Evolutionary conservation across 108 stramenopile genomes (phyloP).

Genomic region (Stephanodiscus triporus): DNA sequence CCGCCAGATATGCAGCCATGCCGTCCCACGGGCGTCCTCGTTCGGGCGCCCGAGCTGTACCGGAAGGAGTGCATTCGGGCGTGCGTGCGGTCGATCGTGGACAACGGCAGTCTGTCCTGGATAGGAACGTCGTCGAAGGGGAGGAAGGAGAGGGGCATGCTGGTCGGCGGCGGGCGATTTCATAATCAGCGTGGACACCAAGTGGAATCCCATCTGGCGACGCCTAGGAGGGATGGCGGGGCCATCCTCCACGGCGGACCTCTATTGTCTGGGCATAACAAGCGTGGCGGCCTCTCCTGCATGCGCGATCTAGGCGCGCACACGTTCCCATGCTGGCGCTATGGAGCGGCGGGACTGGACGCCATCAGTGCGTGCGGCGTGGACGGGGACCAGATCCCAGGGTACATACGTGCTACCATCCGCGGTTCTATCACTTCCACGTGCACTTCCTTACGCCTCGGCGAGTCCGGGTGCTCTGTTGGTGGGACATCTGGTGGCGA

Average conservation of each 20-base stretch:
- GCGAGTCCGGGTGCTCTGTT: conserved; percentile 58
- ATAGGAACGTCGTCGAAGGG: conserved; percentile 51
- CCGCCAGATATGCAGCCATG: conserved; percentile 55
- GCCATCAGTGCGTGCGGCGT: conserved; percentile 74
- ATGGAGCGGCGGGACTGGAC: conserved; percentile 49
- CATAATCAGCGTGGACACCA: conserved; percentile 77
- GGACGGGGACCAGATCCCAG: conserved; percentile 55
- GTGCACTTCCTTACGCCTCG: conserved; percentile 74
- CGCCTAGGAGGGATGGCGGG: too few relatives aligned
- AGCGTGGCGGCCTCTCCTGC: conserved; percentile 48
- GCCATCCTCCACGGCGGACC: conserved; percentile 42
- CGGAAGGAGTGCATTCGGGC: conserved; percentile 23
- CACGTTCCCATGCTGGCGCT: conserved; percentile 65
- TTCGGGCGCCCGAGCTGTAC: conserved; percentile 60
- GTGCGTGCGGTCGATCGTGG: conserved; percentile 53
- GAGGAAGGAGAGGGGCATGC: conserved; percentile 66
- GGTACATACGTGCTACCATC: conserved; percentile 76
- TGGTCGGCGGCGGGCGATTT: conserved; percentile 63
- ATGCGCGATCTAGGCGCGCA: conserved; percentile 54
- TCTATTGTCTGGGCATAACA: conserved; percentile 77
- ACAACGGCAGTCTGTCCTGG: conserved; percentile 56
- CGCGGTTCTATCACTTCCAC: conserved; percentile 82
- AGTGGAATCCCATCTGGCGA: conserved; percentile 68
- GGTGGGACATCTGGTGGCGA: conserved; percentile 78
- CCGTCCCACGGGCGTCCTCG: conserved; percentile 48